Evolutionary conservation across 1,284 basidiomycete genomes (phyloP).

Genomic region (Cutaneotrichosporon sp.): DNA sequence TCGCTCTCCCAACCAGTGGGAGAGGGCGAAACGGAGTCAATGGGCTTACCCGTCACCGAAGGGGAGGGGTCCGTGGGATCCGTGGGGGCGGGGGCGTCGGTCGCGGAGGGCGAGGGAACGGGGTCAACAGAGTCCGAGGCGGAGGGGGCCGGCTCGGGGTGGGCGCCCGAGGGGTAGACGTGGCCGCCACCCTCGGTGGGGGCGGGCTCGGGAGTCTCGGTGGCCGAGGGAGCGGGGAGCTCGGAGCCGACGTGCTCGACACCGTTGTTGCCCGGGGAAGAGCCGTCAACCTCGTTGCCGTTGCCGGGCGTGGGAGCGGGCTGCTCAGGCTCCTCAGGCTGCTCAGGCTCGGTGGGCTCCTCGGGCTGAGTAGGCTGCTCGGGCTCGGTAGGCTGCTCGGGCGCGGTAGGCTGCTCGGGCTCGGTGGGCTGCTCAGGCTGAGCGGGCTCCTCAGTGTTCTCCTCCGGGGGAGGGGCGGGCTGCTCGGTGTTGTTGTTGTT

Average conservation of each 20-base stretch:
- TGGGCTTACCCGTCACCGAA: conserved; percentile 9
- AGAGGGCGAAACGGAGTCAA: background rate
- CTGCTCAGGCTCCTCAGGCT: background rate
- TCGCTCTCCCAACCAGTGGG: background rate
- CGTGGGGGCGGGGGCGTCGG: background rate
- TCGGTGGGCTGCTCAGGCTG: conserved; percentile 2
- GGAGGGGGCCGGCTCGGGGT: conserved; percentile 13
- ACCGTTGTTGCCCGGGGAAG: background rate
- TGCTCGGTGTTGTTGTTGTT: background rate
- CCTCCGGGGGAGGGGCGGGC: background rate
- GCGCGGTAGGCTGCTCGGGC: background rate
- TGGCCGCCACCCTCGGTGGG: background rate
- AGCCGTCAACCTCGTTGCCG: background rate
- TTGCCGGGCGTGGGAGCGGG: background rate
- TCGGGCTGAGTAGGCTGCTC: background rate
- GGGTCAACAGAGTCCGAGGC: background rate
- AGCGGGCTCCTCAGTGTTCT: background rate
- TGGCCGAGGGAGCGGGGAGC: background rate
- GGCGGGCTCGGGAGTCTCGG: background rate
- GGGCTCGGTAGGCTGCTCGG: too few species aligned
- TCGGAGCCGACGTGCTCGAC: background rate
- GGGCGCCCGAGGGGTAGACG: conserved; percentile 10
- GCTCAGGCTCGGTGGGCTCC: background rate
- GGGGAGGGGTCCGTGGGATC: conserved; percentile 1
- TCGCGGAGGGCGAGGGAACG: background rate